These are phyloP conservation scores for Kwoniella mangroviensis DNA, from an alignment of 768 basidiomycete genomes.

Conservation along the genomic window DNA sequence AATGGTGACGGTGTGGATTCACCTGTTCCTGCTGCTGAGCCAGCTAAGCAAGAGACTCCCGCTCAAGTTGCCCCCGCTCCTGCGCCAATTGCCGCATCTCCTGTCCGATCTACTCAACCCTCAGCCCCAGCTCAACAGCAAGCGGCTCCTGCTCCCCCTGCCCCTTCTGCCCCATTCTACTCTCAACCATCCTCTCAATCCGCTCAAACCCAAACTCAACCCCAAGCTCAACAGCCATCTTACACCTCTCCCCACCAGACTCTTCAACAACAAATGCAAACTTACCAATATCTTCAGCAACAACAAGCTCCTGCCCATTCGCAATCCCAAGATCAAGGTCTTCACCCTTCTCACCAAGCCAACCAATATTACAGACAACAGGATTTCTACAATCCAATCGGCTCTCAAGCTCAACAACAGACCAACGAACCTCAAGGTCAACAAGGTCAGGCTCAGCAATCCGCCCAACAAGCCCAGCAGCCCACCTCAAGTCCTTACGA, in stretches of 20 bases:
- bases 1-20: conserved; percentile 50
- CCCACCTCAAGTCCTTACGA: conserved; percentile 41
- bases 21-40: conserved; percentile 32
- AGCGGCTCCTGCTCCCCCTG: conserved; percentile 18
- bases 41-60: conserved; percentile 37
- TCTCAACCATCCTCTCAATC: conserved; percentile 22
- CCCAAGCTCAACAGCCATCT: conserved; percentile 34
- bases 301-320: conserved; percentile 42
- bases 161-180: conserved; percentile 25
- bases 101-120: conserved; percentile 34
- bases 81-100: conserved; percentile 35
- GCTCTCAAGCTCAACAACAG: conserved; percentile 36
- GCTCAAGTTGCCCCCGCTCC: conserved; percentile 34
- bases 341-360: conserved; percentile 35
- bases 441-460: conserved; percentile 32
- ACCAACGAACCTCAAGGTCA: conserved; percentile 35
- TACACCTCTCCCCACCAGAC: conserved; percentile 47
- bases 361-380: conserved; percentile 47
- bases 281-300: conserved; percentile 42
- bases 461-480: conserved; percentile 20
- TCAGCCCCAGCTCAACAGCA: conserved; percentile 30
- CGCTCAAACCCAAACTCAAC: conserved; percentile 26
- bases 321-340: conserved; percentile 39
- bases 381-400: conserved; percentile 42
- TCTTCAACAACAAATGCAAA: conserved; percentile 47